A percentile compares a stretch with the other conserved stretches of the same genome.
These are phyloP conservation scores for Fusarium sp. DNA, from an alignment of 2,329 filamentous ascomycete species.

Conservation along the genomic window DNA sequence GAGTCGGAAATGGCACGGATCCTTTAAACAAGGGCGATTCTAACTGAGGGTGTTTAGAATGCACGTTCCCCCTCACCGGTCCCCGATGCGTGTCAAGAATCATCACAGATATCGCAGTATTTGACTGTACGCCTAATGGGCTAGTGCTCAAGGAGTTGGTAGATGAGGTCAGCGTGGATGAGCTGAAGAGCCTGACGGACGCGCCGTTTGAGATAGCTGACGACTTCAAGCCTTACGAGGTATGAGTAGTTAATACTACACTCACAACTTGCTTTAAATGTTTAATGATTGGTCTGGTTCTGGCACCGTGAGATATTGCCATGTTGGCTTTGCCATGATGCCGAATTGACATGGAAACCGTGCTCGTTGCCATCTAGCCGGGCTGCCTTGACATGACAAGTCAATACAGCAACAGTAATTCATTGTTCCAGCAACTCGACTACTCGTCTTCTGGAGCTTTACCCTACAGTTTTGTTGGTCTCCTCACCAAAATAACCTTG, in stretches of 20 bases:
- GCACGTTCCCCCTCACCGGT: conserved; percentile 89
- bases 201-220: not conserved
- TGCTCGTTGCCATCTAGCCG: not conserved
- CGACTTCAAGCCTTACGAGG: not conserved
- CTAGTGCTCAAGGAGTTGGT: not conserved
- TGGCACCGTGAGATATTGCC: not conserved
- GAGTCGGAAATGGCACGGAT: not conserved
- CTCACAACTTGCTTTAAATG: not conserved
- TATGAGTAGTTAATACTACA: not conserved
- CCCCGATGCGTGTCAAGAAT: conserved; percentile 89
- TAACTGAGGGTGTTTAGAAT: conserved; percentile 51
- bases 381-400: not conserved
- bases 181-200: not conserved
- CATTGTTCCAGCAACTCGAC: not conserved
- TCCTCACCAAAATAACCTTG: not conserved
- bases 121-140: conserved; percentile 2
- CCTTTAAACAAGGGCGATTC: not conserved
- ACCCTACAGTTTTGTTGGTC: not conserved
- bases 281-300: not conserved
- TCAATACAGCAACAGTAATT: not conserved
- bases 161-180: not conserved
- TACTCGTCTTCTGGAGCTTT: not conserved
- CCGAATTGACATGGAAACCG: not conserved
- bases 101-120: conserved; percentile 76
- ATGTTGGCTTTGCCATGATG: not conserved